These are phyloP conservation scores for Chrysoporthe cubensis DNA, from an alignment of 2,329 filamentous ascomycete species.

Conservation along the genomic window DNA sequence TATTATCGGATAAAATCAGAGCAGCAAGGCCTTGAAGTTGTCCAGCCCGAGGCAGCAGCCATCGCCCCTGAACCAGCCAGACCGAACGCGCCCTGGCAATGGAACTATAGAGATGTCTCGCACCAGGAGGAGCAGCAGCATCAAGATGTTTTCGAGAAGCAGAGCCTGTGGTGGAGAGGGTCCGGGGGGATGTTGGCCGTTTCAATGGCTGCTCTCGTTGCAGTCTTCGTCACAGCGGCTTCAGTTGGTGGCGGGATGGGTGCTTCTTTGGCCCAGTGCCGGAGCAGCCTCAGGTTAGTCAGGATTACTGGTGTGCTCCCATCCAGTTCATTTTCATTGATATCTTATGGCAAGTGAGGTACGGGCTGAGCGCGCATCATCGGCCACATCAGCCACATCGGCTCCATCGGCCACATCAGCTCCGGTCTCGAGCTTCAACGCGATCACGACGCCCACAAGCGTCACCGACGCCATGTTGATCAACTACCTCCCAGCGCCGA, in stretches of 20 bases:
- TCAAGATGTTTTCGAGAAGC: background rate
- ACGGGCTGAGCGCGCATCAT: background rate
- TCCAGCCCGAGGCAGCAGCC: background rate
- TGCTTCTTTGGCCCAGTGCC: background rate
- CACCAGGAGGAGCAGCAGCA: background rate
- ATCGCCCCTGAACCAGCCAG: background rate
- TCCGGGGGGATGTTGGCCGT: background rate
- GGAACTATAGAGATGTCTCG: background rate
- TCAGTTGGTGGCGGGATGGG: background rate
- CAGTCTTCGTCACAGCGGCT: background rate
- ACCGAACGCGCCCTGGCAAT: background rate
- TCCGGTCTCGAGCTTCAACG: background rate
- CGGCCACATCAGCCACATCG: no score
- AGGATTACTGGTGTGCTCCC: background rate
- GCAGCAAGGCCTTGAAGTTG: background rate
- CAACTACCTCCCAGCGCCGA: background rate
- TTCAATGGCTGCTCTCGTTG: background rate
- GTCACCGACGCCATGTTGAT: background rate
- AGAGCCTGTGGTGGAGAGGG: background rate
- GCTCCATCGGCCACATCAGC: background rate
- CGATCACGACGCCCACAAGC: background rate
- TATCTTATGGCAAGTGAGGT: background rate
- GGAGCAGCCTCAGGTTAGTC: background rate
- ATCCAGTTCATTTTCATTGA: background rate
- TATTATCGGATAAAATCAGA: no score